phyloP scores from a whole-genome alignment of 2,329 filamentous ascomycete species.

The Didymella segeticola region DNA sequence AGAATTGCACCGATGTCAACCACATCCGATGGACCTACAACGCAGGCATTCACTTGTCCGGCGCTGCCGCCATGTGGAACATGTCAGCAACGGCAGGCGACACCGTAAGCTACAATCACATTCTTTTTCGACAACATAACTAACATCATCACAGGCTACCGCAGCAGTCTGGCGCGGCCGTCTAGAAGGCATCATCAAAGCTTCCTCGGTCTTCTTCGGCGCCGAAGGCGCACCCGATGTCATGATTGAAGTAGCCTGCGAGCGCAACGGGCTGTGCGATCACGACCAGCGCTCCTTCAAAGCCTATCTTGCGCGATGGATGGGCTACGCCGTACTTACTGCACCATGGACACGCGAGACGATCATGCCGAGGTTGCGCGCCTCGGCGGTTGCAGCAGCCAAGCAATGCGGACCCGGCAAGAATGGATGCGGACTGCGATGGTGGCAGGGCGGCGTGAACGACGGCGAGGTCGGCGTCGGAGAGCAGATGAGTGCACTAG shows the following conservation, averaged over 20 bases:
- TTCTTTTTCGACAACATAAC: neutral
- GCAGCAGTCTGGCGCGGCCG: constrained; percentile 31
- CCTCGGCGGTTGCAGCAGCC: constrained; percentile 63
- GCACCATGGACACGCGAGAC: constrained; percentile 43
- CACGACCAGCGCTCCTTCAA: constrained; percentile 56
- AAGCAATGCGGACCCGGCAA: constrained; percentile 59
- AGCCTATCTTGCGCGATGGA: constrained; percentile 51
- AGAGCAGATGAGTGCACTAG: constrained; percentile 65
- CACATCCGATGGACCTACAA: constrained; percentile 57
- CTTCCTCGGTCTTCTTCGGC: constrained; percentile 52
- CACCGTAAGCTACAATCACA: constrained; percentile 20
- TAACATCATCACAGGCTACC: constrained; percentile 18
- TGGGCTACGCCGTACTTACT: constrained; percentile 48
- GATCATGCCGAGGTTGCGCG: constrained; percentile 59
- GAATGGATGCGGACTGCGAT: constrained; percentile 54
- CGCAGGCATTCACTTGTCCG: constrained; percentile 52
- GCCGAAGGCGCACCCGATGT: constrained; percentile 51
- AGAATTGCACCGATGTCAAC: constrained; percentile 53
- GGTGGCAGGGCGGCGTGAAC: constrained; percentile 50
- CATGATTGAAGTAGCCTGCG: constrained; percentile 57
- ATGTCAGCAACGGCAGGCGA: constrained; percentile 48
- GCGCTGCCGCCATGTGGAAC: constrained; percentile 56
- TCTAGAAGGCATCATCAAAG: constrained; percentile 41
- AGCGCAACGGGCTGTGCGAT: constrained; percentile 52
- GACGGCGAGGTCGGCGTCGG: constrained; percentile 61